Base-by-base conservation (phyloP, 768 basidiomycete species). In the Tricholoma sp. region DNA sequence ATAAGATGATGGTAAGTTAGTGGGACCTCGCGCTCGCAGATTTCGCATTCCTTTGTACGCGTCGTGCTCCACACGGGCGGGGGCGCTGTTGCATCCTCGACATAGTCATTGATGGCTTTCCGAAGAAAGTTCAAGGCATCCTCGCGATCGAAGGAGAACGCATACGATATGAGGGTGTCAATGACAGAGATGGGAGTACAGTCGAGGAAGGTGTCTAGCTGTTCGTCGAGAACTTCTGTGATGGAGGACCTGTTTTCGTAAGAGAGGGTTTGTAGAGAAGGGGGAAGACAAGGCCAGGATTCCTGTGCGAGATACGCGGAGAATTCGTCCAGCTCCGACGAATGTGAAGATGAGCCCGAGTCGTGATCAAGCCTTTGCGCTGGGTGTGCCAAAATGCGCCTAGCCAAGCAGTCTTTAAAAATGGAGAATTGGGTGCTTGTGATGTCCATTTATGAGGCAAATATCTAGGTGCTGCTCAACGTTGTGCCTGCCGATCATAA, bases 131-230 rank as follows among this genome's bases (percentile, higher is more conserved):
- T 57, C 22, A 66, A 34, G 0, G 78, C 72, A 5, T 32, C 75
- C 12, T 83, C 80, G 3, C 59, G 56, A 61, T 82, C 80, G 0
- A 65, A 56, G 0, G 71, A 67, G 21, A 82, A 63, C 5, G 74
- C 74, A 61, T 83, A 84, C 0, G 82, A 78, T 5, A 77, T 61
- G 11, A 86, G 31, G 10, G 80, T 80, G 56, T 84, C 83, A 18
- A 66, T 59, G 63, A 83, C 79, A 1, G 76, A 64, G 1, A 71
- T 59, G 0, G 82, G 76, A 0, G 71, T 71, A 39, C 68, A 59
- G 45, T 78, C 71, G 9, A 83, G 69, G 2, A 74, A 60, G 7
- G 79, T 9, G 41, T 19, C 18, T 43, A 19, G 18, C 19, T 18
- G 55, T 2, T 65, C 59, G 35, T 79, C 76, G 16, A 67, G 24